phyloP scores from a whole-genome alignment of 2,329 filamentous ascomycete genomes.

The Ilyonectria mors-panacis region DNA sequence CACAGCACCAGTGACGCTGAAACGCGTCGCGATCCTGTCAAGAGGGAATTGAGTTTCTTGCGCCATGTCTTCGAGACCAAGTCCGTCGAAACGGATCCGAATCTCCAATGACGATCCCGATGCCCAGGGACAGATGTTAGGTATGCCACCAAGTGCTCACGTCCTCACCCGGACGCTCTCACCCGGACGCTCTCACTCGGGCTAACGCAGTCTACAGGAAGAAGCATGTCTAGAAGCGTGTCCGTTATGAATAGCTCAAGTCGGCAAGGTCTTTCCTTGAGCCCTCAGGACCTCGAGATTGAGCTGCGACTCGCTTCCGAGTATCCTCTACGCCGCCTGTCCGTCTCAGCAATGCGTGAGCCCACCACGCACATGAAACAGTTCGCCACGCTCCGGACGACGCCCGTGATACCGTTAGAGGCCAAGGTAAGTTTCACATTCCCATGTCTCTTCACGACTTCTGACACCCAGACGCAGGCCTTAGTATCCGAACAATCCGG shows the following conservation, averaged over 20 bases:
- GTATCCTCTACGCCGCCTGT: slow-evolving; percentile 1
- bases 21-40: too few species aligned
- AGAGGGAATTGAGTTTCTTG: too few species aligned
- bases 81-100: too few species aligned
- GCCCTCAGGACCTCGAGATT: slow-evolving; percentile 15
- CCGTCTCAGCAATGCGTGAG: not conserved
- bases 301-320: slow-evolving; percentile 5
- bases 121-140: too few species aligned
- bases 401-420: not conserved
- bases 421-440: not conserved
- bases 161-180: too few species aligned
- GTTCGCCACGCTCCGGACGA: not conserved
- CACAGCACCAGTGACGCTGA: too few species aligned
- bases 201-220: too few species aligned
- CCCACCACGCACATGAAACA: slow-evolving; percentile 3
- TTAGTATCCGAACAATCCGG: slow-evolving; percentile 9
- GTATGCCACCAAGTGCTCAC: too few species aligned
- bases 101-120: too few species aligned
- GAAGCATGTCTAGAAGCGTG: too few species aligned
- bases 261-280: not conserved
- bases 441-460: not conserved
- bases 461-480: not conserved
- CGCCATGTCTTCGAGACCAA: too few species aligned
- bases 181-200: too few species aligned
- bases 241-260: not conserved